Percentiles rank a stretch among this genome's conserved stretches.
Conservation (phyloP, 139 green algal genomes). For the Tetraselmis striata region DNA sequence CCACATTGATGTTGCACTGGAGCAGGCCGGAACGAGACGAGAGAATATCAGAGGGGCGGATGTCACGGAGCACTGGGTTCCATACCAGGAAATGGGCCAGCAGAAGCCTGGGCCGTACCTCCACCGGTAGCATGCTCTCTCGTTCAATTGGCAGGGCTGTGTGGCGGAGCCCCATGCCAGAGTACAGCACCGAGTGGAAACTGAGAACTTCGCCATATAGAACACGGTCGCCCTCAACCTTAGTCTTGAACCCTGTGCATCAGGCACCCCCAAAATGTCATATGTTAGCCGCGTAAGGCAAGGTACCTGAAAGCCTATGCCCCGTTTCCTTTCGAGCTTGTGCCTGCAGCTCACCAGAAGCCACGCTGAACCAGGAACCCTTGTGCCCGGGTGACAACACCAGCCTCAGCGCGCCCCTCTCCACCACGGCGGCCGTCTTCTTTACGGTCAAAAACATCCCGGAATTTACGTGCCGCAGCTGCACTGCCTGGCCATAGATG, state of each 20-base stretch:
- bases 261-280: background rate
- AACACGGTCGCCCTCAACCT: constrained; percentile 22
- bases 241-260: constrained; percentile 11
- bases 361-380: constrained; percentile 25
- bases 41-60: background rate
- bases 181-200: constrained; percentile 10
- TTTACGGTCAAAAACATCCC: constrained; percentile 21
- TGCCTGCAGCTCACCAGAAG: constrained; percentile 3
- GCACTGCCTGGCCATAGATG: constrained; percentile 25
- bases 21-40: background rate
- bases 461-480: constrained; percentile 13
- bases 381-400: constrained; percentile 19
- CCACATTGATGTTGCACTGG: background rate
- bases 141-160: constrained; percentile 5
- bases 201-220: constrained; percentile 18
- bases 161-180: constrained; percentile 23
- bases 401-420: constrained; percentile 23
- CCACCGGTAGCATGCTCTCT: constrained; percentile 21
- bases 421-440: constrained; percentile 24
- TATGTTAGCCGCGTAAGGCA: background rate
- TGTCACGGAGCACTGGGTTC: too few species aligned
- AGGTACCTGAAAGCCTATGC: too few species aligned
- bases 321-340: too few species aligned
- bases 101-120: too few species aligned
- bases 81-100: too few species aligned